These are phyloP conservation scores for Coix lacrymajobi DNA, from an alignment of 176 grass and related monocot genomes.

Conservation along the genomic window DNA sequence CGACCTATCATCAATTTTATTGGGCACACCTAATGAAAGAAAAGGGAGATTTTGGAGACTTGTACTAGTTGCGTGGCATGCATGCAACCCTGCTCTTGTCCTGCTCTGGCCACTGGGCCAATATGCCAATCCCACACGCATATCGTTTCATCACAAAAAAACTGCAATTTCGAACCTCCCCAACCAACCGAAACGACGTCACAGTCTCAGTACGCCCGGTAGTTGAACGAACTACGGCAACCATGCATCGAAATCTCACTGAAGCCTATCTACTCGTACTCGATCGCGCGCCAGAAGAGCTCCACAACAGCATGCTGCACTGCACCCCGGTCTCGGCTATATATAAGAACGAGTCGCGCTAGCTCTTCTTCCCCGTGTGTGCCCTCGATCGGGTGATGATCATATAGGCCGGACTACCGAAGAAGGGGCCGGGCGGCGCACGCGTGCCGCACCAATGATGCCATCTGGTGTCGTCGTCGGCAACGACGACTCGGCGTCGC, in stretches of 20 bases:
- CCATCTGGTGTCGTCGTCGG: too few species aligned
- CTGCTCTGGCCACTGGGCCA: neutral
- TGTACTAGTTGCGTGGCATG: neutral
- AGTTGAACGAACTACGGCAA: slow-evolving; percentile 26
- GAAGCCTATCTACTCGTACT: slow-evolving; percentile 30
- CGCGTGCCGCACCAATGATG: too few species aligned
- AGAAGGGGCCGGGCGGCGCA: too few species aligned
- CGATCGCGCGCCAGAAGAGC: neutral
- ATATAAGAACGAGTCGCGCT: neutral
- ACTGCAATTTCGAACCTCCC: slow-evolving; percentile 24
- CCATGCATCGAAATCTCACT: slow-evolving; percentile 11
- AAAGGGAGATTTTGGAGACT: neutral
- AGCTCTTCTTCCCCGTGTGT: neutral
- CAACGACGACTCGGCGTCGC: neutral
- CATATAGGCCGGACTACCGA: too few species aligned
- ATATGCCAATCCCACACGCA: neutral
- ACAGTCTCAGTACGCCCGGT: neutral
- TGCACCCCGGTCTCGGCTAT: neutral
- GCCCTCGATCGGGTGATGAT: neutral
- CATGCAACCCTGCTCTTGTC: neutral
- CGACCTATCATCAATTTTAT: neutral
- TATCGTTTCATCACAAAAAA: neutral
- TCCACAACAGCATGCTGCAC: too few species aligned
- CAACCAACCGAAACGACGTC: slow-evolving; percentile 4
- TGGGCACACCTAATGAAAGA: neutral